These are phyloP conservation scores for Zoysia japonica DNA, from an alignment of 176 grass and related monocot species.

Conservation along the genomic window DNA sequence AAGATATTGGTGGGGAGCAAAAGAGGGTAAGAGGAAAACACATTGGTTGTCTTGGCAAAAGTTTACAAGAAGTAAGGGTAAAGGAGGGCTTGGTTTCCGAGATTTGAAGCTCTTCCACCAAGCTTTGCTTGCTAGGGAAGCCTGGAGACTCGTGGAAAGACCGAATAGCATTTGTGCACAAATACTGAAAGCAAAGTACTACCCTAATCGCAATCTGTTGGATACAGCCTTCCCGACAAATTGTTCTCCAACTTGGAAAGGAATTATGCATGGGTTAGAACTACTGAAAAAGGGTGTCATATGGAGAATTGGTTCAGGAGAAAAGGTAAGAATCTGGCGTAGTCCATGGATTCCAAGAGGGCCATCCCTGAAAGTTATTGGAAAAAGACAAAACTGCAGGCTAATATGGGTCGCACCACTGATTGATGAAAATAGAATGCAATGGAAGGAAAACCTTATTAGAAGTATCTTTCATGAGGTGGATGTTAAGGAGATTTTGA, in stretches of 20 bases:
- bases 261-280: background rate
- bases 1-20: too few species aligned
- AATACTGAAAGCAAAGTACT: background rate
- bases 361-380: background rate
- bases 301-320: background rate
- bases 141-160: background rate
- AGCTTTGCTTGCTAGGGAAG: background rate
- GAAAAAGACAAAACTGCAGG: too few species aligned
- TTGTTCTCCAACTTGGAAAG: background rate
- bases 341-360: background rate
- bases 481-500: too few species aligned
- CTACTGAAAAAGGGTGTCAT: background rate
- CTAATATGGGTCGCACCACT: too few species aligned
- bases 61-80: background rate
- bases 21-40: background rate
- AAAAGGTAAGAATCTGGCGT: background rate
- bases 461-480: too few species aligned
- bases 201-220: background rate
- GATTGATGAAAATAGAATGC: too few species aligned
- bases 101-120: background rate
- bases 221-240: background rate
- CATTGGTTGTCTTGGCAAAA: background rate
- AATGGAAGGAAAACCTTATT: too few species aligned
- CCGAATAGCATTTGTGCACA: background rate
- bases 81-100: background rate